Conservation (phyloP, 2,329 filamentous ascomycete genomes). For the Colletotrichum liaoningense region DNA sequence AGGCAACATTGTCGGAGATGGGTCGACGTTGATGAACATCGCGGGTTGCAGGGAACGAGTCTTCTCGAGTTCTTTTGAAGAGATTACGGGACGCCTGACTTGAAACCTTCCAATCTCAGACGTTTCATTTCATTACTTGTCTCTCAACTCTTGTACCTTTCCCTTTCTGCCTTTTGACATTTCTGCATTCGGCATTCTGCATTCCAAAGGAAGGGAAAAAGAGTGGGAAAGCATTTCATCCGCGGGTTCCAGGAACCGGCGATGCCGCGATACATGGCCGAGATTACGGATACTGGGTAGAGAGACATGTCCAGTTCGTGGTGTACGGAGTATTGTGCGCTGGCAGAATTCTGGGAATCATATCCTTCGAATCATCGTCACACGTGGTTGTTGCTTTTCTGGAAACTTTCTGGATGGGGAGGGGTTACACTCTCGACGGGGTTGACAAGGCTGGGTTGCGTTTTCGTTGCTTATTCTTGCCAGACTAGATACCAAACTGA, state of each 20-base stretch:
- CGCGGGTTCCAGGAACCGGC: neutral
- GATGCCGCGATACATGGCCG: neutral
- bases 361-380: neutral
- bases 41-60: neutral
- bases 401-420: constrained; percentile 20
- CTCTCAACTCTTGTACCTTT: neutral
- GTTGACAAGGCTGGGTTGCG: neutral
- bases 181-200: neutral
- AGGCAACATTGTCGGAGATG: neutral
- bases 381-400: constrained; percentile 28
- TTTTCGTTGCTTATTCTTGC: neutral
- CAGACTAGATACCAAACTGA: neutral
- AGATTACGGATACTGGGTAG: neutral
- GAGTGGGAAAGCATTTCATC: too few relatives aligned
- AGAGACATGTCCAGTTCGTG: neutral
- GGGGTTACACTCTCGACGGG: constrained; percentile 3
- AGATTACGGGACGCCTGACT: neutral
- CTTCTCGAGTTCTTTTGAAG: neutral
- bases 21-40: neutral
- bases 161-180: neutral
- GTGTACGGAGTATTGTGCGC: neutral
- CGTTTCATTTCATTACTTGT: neutral
- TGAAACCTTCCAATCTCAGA: neutral
- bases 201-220: neutral
- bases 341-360: neutral